Evolutionary conservation across 148 eudicot species (phyloP).

Genomic region (Camellia japonica): DNA sequence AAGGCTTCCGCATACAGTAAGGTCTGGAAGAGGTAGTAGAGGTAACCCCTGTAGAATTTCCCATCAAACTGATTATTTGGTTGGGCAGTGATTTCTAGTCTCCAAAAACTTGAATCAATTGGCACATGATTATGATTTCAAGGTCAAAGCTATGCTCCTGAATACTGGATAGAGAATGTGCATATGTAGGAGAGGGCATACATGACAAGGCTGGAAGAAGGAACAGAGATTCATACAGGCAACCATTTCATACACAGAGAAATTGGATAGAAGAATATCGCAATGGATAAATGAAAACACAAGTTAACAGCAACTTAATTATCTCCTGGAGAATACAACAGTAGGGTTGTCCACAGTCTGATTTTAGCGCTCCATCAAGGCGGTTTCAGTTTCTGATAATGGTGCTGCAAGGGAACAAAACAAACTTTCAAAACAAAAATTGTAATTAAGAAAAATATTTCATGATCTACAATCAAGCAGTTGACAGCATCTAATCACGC

Average conservation of each 20-base stretch:
- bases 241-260: neutral
- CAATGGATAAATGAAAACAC: constrained; percentile 8
- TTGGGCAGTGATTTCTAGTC: neutral
- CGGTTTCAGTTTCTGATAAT: constrained; percentile 85
- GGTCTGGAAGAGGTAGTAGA: too few species aligned
- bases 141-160: neutral
- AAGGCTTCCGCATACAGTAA: too few species aligned
- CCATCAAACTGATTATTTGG: neutral
- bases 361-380: constrained; percentile 77
- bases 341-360: neutral
- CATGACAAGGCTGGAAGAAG: neutral
- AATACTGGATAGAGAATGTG: neutral
- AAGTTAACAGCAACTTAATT: neutral
- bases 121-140: neutral
- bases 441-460: neutral
- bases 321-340: constrained; percentile 11
- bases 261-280: neutral
- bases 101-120: neutral
- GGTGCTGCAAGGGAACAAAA: constrained; percentile 67
- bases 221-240: constrained; percentile 2
- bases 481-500: neutral
- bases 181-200: neutral
- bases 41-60: neutral
- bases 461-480: neutral
- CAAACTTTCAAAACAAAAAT: constrained; percentile 8